Conservation (phyloP, 2,329 filamentous ascomycete genomes). For the Pseudocercospora eumusae region DNA sequence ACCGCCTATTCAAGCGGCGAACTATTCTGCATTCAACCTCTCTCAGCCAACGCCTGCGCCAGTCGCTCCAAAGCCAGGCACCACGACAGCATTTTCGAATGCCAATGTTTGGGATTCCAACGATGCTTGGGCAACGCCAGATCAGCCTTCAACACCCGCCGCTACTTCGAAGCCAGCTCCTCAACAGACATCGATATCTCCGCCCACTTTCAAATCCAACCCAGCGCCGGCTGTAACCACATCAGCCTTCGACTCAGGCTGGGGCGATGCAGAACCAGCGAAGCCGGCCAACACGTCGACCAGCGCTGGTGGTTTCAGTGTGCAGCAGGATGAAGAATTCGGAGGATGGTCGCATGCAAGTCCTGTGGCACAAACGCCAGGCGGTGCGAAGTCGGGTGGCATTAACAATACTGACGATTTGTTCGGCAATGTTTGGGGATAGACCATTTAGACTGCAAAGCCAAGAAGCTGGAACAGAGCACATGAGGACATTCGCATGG, state of each 20-base stretch:
- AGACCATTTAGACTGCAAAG: constrained; percentile 23
- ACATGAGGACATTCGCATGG: background rate
- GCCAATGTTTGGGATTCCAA: constrained; percentile 74
- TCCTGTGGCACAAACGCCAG: constrained; percentile 46
- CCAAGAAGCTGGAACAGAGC: background rate
- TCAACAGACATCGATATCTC: constrained; percentile 43
- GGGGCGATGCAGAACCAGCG: constrained; percentile 62
- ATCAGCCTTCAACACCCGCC: constrained; percentile 46
- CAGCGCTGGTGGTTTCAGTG: constrained; percentile 47
- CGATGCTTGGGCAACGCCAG: constrained; percentile 77
- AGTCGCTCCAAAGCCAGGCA: constrained; percentile 31
- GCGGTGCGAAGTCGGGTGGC: constrained; percentile 49
- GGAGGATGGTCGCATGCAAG: constrained; percentile 84
- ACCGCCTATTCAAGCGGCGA: constrained; percentile 34
- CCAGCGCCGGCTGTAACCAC: constrained; percentile 28
- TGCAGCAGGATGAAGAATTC: constrained; percentile 90
- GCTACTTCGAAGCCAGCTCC: constrained; percentile 41
- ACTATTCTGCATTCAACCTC: constrained; percentile 72
- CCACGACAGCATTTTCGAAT: constrained; percentile 14
- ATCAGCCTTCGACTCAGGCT: constrained; percentile 52
- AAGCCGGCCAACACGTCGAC: constrained; percentile 50
- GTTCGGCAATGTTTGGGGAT: constrained; percentile 96
- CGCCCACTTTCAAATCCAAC: constrained; percentile 48
- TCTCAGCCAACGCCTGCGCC: constrained; percentile 53
- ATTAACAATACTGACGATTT: constrained; percentile 70